Evolutionary conservation across 148 eudicot genomes (phyloP).

Genomic region (Nyssa sinensis): DNA sequence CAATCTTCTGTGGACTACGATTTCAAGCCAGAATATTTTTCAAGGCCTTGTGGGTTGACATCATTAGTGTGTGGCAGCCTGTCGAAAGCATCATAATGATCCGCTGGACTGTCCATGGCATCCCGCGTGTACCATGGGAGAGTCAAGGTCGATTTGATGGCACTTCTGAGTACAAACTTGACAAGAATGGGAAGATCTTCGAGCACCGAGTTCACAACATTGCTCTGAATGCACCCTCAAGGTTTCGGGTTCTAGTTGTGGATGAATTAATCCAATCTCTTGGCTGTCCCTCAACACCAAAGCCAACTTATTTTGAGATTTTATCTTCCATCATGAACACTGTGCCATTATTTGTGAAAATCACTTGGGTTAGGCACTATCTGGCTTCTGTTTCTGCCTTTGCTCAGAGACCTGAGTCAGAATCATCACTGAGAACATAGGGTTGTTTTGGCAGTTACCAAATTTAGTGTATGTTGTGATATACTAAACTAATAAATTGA

Average conservation of each 20-base stretch:
- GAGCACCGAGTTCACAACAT: constrained; percentile 86
- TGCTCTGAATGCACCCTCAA: constrained; percentile 69
- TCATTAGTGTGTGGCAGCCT: constrained; percentile 85
- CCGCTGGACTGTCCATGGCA: constrained; percentile 86
- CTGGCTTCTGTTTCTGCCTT: constrained; percentile 21
- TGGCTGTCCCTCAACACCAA: constrained; percentile 69
- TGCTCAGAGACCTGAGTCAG: constrained; percentile 21
- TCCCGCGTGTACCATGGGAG: constrained; percentile 93
- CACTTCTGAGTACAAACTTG: constrained; percentile 88
- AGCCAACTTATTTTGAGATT: constrained; percentile 78
- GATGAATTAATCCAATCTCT: constrained; percentile 68
- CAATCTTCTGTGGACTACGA: constrained; percentile 74
- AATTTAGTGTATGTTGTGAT: constrained; percentile 16
- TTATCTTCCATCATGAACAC: constrained; percentile 25
- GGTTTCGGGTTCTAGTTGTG: constrained; percentile 60
- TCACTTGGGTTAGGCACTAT: constrained; percentile 30
- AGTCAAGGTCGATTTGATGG: constrained; percentile 85
- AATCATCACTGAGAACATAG: constrained; percentile 35
- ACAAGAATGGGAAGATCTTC: constrained; percentile 74
- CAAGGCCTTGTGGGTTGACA: constrained; percentile 79
- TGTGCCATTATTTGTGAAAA: constrained; percentile 21
- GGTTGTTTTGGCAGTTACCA: constrained; percentile 5
- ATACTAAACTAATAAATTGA: background rate
- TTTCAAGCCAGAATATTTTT: constrained; percentile 76
- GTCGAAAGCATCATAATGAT: constrained; percentile 59